Percentiles rank a stretch among this genome's conserved stretches.
phyloP scores from a whole-genome alignment of 225 moss, liverwort and hornwort genomes.

The Pleurozium schreberi region DNA sequence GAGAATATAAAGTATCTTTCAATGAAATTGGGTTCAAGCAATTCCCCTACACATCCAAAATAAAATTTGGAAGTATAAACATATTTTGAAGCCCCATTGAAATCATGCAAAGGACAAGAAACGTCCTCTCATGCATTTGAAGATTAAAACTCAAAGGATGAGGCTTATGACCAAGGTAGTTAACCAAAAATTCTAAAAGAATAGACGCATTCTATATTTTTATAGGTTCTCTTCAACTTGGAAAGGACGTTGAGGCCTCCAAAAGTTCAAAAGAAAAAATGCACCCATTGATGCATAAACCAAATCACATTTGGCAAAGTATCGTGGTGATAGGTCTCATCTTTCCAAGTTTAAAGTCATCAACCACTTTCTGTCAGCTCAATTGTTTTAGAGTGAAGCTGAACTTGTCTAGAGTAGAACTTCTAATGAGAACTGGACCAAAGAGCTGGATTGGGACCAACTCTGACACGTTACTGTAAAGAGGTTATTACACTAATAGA shows the following conservation, averaged over 20 bases:
- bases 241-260: fast-evolving
- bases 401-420: too few relatives aligned
- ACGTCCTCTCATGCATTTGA: background rate
- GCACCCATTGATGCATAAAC: background rate
- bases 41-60: too few relatives aligned
- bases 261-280: background rate
- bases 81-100: background rate
- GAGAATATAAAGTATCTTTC: background rate
- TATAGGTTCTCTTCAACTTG: fast-evolving
- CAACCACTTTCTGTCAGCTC: background rate
- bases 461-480: too few relatives aligned
- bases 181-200: background rate
- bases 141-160: fast-evolving
- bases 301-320: background rate
- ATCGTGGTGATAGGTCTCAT: too few relatives aligned
- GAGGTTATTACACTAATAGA: too few relatives aligned
- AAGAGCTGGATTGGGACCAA: too few relatives aligned
- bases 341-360: fast-evolving
- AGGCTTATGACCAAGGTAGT: background rate
- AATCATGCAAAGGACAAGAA: background rate
- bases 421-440: too few relatives aligned
- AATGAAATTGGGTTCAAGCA: background rate
- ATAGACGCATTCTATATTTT: background rate
- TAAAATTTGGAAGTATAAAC: too few relatives aligned
- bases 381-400: background rate